Conservation (phyloP, 805 yeast species). For the Candida gorgasii region DNA sequence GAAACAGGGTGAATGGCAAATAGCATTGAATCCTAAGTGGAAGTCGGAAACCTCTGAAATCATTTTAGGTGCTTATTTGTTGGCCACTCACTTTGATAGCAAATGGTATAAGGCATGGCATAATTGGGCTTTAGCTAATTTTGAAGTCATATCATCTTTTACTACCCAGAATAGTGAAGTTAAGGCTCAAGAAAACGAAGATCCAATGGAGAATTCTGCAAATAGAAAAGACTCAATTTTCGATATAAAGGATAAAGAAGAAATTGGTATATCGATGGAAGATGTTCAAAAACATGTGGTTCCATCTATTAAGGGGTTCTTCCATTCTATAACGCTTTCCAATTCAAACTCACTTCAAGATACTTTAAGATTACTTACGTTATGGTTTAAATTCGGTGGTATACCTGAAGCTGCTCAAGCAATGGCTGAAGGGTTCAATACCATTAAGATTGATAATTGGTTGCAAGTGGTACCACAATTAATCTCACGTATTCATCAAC, state of each 20-base stretch:
- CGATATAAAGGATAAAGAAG: constrained; percentile 11
- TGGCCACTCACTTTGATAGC: constrained; percentile 92
- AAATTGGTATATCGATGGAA: constrained; percentile 41
- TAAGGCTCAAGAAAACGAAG: constrained; percentile 23
- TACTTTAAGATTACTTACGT: constrained; percentile 80
- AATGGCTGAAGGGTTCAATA: constrained; percentile 83
- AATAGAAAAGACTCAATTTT: constrained; percentile 6
- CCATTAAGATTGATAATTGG: constrained; percentile 93
- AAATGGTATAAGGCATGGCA: constrained; percentile 99
- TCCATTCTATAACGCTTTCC: constrained; percentile 89
- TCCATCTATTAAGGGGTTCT: constrained; percentile 95
- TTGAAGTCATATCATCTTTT: constrained; percentile 81
- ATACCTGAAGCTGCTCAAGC: constrained; percentile 88
- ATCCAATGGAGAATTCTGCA: neutral
- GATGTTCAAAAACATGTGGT: constrained; percentile 84
- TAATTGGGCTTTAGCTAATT: constrained; percentile 98
- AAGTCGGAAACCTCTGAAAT: constrained; percentile 73
- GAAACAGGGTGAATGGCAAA: constrained; percentile 99
- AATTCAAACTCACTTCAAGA: constrained; percentile 88
- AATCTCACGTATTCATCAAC: constrained; percentile 95
- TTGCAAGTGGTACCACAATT: constrained; percentile 92
- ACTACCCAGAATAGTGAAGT: constrained; percentile 28
- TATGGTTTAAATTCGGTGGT: constrained; percentile 98
- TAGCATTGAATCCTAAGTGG: constrained; percentile 79
- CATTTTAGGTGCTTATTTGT: constrained; percentile 83